A percentile compares a stretch with the other conserved stretches of the same genome.
These are phyloP conservation scores for Raphanus sativus DNA, from an alignment of 345 rosid genomes.

Conservation along the genomic window DNA sequence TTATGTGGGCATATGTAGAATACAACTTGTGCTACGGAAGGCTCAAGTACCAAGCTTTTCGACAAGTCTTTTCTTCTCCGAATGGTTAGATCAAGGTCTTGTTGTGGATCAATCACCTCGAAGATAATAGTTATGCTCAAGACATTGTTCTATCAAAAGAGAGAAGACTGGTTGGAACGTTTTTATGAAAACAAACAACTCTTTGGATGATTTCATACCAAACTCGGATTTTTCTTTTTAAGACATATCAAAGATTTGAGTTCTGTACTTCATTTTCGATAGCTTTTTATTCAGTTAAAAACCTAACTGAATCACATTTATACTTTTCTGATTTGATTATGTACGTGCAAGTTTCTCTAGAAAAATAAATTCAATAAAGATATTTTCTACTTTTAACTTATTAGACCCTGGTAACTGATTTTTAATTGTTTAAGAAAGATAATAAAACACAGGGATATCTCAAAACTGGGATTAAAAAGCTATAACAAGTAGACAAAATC, in stretches of 20 bases:
- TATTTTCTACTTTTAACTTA: not conserved
- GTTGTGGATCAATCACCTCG: constrained; percentile 15
- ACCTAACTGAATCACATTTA: not conserved
- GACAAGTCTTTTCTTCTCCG: constrained; percentile 62
- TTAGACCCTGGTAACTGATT: not conserved
- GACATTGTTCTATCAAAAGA: not conserved
- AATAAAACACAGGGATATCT: not conserved
- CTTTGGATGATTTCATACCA: too few species aligned
- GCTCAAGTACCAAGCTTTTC: constrained; percentile 23
- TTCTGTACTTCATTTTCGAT: too few species aligned
- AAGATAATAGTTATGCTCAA: not conserved
- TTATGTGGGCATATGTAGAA: too few species aligned
- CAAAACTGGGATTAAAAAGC: not conserved
- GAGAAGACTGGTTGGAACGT: not conserved
- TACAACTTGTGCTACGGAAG: not conserved
- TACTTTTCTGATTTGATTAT: too few species aligned
- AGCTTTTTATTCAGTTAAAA: too few species aligned
- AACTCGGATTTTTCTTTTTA: too few species aligned
- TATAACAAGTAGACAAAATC: not conserved
- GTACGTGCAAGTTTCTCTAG: not conserved
- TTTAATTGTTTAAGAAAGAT: too few species aligned
- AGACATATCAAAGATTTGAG: too few species aligned
- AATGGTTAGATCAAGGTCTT: constrained; percentile 50
- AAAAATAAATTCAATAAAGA: not conserved
- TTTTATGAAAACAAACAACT: not conserved